These are phyloP conservation scores for Penicillium occitanis DNA, from an alignment of 2,329 filamentous ascomycete species.

Conservation along the genomic window DNA sequence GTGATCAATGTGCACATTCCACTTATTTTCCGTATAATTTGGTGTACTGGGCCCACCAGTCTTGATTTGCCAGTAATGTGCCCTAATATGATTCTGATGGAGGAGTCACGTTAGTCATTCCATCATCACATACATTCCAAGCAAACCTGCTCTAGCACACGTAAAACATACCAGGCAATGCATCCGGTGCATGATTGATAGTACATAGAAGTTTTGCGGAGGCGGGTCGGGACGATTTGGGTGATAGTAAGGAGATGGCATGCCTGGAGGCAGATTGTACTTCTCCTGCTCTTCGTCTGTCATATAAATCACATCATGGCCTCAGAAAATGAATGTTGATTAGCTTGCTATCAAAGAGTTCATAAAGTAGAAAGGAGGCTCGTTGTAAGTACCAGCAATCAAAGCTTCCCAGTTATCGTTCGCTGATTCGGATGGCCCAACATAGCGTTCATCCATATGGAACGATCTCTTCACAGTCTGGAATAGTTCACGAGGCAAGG, in stretches of 20 bases:
- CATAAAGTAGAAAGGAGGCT: neutral
- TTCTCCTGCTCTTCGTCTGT: conserved; percentile 2
- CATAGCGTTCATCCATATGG: neutral
- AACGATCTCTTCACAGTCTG: neutral
- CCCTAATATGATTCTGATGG: neutral
- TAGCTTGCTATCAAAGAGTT: neutral
- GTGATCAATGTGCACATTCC: conserved; percentile 6
- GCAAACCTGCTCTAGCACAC: neutral
- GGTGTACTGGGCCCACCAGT: neutral
- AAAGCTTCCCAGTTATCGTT: neutral
- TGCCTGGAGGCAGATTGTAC: neutral
- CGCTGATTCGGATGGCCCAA: neutral
- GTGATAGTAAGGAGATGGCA: neutral
- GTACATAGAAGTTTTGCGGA: neutral
- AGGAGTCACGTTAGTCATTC: neutral
- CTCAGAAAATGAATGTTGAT: neutral
- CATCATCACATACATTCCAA: neutral
- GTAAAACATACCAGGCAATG: conserved; percentile 1
- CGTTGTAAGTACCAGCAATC: neutral
- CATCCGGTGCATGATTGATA: neutral
- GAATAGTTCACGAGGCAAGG: neutral
- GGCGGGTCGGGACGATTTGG: too few relatives aligned
- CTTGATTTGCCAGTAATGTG: neutral
- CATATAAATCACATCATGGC: neutral
- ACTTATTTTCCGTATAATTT: neutral